Percentiles rank a stretch among this genome's conserved stretches.
phyloP scores from a whole-genome alignment of 2,329 filamentous ascomycete species.

The Tolypocladium ophioglossoides region DNA sequence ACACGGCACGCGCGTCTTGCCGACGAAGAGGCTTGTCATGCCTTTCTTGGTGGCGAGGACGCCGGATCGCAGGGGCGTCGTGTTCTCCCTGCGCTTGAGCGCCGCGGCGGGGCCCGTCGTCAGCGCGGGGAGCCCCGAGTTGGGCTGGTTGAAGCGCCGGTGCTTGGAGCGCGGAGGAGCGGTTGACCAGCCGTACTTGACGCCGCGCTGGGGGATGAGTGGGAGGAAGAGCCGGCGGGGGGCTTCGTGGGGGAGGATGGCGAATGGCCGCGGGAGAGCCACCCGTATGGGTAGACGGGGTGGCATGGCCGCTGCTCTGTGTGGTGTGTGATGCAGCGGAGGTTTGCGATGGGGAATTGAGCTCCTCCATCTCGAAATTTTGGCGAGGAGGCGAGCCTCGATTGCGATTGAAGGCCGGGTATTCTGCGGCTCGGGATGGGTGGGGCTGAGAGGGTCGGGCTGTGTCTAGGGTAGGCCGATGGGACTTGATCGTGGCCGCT shows the following conservation, averaged over 20 bases:
- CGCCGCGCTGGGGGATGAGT: conserved; percentile 34
- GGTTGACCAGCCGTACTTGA: conserved; percentile 53
- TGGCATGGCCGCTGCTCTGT: conserved; percentile 26
- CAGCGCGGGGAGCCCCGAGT: conserved; percentile 43
- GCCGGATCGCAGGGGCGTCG: conserved; percentile 61
- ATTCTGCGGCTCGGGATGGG: conserved; percentile 4
- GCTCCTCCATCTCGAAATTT: conserved; percentile 7
- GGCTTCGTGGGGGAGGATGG: conserved; percentile 12
- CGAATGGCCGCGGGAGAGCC: conserved; percentile 28
- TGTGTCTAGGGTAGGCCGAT: conserved; percentile 1
- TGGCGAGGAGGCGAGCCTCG: conserved; percentile 3
- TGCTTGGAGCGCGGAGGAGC: conserved; percentile 40
- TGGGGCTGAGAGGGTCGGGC: not conserved
- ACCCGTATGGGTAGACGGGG: conserved; percentile 33
- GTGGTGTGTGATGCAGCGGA: conserved; percentile 4
- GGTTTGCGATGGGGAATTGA: conserved; percentile 1
- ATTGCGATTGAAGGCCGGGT: conserved; percentile 1
- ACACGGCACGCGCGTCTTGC: conserved; percentile 68
- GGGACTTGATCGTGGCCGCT: not conserved
- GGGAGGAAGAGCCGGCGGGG: conserved; percentile 32
- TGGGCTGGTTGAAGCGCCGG: conserved; percentile 49
- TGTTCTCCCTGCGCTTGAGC: conserved; percentile 45
- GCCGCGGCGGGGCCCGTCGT: conserved; percentile 51
- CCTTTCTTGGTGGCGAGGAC: conserved; percentile 85
- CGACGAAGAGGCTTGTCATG: conserved; percentile 86